Conservation (phyloP, 805 yeast species). For the Kockiozyma suomiensis region DNA sequence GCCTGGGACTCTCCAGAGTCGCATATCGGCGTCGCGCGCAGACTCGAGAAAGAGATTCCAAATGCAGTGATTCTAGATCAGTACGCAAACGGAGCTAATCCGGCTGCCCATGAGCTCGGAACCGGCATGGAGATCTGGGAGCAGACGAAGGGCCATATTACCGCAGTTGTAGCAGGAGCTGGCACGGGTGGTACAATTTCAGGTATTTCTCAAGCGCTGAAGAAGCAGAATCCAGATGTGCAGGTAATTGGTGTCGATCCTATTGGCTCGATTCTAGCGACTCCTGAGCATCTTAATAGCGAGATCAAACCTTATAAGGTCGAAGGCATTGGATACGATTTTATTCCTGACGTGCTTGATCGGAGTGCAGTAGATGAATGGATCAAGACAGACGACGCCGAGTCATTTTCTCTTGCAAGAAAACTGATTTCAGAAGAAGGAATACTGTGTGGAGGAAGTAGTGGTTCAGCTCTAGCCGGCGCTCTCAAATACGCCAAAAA, state of each 20-base stretch:
- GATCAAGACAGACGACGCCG: conserved; percentile 85
- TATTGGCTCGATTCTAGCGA: conserved; percentile 79
- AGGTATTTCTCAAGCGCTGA: conserved; percentile 77
- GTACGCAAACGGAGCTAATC: conserved; percentile 76
- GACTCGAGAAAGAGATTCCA: conserved; percentile 79
- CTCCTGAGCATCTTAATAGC: conserved; percentile 70
- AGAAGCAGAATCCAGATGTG: conserved; percentile 66
- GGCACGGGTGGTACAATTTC: conserved; percentile 93
- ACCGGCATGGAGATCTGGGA: conserved; percentile 86
- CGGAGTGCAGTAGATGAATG: conserved; percentile 69
- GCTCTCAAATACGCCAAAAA: conserved; percentile 69
- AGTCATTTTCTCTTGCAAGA: conserved; percentile 77
- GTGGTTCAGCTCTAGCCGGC: conserved; percentile 82
- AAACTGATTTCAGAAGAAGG: conserved; percentile 84
- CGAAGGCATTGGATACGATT: conserved; percentile 91
- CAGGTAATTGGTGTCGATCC: conserved; percentile 82
- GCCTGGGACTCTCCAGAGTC: conserved; percentile 93
- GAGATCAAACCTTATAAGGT: conserved; percentile 66
- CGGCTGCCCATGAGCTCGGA: conserved; percentile 79
- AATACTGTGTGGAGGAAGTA: conserved; percentile 84
- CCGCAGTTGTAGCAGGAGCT: conserved; percentile 84
- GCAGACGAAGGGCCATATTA: conserved; percentile 70
- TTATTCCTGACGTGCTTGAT: conserved; percentile 77
- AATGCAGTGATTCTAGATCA: conserved; percentile 84
- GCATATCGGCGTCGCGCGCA: conserved; percentile 84